Evolutionary conservation across 495 filamentous ascomycete genomes (phyloP), one percentile per base, ranked within the genome.

Genomic region (Lichina pygmaea): DNA sequence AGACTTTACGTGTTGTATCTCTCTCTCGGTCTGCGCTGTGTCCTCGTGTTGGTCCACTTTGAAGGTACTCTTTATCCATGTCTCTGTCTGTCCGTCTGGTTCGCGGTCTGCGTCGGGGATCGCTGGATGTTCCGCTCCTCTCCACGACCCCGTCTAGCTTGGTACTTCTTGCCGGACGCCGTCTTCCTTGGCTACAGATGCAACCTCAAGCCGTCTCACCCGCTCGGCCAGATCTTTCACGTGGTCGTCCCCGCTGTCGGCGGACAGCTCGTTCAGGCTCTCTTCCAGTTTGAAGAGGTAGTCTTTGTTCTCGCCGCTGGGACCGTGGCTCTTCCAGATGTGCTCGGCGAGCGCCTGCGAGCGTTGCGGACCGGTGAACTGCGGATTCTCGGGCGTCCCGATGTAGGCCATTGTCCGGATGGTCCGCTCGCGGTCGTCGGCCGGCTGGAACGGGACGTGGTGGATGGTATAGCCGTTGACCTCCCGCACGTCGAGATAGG

Each of bases 381-480:
- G 91, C 43, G 86, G 82, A 53, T 99, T 99, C 12, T 71, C 68
- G 0, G 91, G 91, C 3, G 86, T 81, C 9, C 91, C 91, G 56
- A 99, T 95, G 57, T 99, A 99, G 0, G 95, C 82, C 50, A 93
- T 64, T 31, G 33, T 33, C 40, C 16, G 13, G 34, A 47, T 42
- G 7, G 31, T 7, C n/a, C 8, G 48, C 47, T 43, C 33, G 45
- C 46, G 32, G 45, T 44, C 24, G 45, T 64, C 54, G 10, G 68
- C 63, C 8, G 78, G 70, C 55, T 81, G 64, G 58, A 93, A 93
- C 1, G 75, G 73, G 16, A 81, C 86, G 58, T 81, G 81, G 55
- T 91, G 82, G 50, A 89, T 84, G 33, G 71, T 79, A 56, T 95
- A 95, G 7, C 91, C 91, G 57, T 95, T 89, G 52, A 94, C 93